Evolutionary conservation across 139 green algal genomes (phyloP).

Genomic region (Cymbomonas tetramitiformis): DNA sequence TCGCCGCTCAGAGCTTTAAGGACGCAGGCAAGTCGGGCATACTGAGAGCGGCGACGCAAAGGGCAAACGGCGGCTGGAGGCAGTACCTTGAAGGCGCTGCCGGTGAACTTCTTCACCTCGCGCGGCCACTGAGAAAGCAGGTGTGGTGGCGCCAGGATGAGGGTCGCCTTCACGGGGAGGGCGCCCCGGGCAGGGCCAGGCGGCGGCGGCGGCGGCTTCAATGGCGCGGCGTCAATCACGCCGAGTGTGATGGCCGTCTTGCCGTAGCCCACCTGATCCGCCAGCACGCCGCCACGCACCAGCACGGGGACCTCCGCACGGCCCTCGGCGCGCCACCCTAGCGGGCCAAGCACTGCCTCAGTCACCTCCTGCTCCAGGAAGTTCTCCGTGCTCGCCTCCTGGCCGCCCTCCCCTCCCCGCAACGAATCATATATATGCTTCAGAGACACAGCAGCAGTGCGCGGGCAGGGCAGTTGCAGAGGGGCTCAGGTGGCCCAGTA

Average conservation of each 20-base stretch:
- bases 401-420: constrained; percentile 12
- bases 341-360: constrained; percentile 2
- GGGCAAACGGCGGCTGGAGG: no score
- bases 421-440: no score
- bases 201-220: background rate
- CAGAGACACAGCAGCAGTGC: no score
- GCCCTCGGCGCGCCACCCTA: constrained; percentile 13
- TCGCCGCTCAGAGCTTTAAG: no score
- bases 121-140: constrained; percentile 18
- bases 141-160: constrained; percentile 16
- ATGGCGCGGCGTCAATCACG: background rate
- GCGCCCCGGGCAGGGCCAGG: background rate
- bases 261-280: constrained; percentile 21
- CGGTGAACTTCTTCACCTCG: constrained; percentile 18
- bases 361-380: constrained; percentile 18
- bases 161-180: constrained; percentile 9
- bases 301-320: background rate
- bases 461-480: no score
- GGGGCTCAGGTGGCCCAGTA: no score
- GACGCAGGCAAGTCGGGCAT: no score
- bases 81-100: no score
- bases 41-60: no score
- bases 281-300: constrained; percentile 13
- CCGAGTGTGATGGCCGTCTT: constrained; percentile 23
- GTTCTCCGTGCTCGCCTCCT: constrained; percentile 2